Evolutionary conservation across 805 yeast species (phyloP).

Genomic region (Kazachstania kunashirensis): DNA sequence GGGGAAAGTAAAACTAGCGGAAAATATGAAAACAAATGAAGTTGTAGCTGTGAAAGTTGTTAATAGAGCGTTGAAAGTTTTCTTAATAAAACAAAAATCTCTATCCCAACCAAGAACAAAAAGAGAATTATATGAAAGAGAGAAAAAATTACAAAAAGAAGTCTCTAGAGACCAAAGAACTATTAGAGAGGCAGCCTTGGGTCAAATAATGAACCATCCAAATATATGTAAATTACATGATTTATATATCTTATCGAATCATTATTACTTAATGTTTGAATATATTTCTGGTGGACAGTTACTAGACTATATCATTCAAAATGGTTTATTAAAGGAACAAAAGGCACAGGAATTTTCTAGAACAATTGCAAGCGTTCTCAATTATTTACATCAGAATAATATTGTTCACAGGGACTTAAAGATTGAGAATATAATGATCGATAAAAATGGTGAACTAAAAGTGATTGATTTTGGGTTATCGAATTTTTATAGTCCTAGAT

Average conservation of each 20-base stretch:
- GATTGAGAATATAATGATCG: constrained; percentile 91
- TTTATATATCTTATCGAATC: constrained; percentile 90
- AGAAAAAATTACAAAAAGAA: constrained; percentile 68
- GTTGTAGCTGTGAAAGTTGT: constrained; percentile 89
- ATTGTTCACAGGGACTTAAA: constrained; percentile 95
- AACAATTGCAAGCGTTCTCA: constrained; percentile 85
- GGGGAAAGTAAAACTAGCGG: constrained; percentile 97
- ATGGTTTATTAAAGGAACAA: constrained; percentile 84
- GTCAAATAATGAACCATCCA: constrained; percentile 80
- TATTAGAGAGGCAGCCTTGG: constrained; percentile 88
- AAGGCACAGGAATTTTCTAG: constrained; percentile 91
- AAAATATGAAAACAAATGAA: constrained; percentile 69
- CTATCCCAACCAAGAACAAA: neutral
- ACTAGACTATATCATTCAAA: constrained; percentile 93
- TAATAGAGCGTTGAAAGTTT: constrained; percentile 75
- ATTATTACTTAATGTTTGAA: constrained; percentile 92
- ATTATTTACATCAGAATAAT: constrained; percentile 86
- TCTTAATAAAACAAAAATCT: constrained; percentile 50
- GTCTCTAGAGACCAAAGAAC: constrained; percentile 88
- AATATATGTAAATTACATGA: constrained; percentile 85
- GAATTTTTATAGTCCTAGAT: constrained; percentile 63
- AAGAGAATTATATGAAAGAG: constrained; percentile 44
- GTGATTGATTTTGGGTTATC: constrained; percentile 94
- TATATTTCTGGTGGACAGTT: constrained; percentile 95
- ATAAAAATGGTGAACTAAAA: constrained; percentile 84